phyloP scores from a whole-genome alignment of 2,329 filamentous ascomycete genomes.

The Fusarium sp. region DNA sequence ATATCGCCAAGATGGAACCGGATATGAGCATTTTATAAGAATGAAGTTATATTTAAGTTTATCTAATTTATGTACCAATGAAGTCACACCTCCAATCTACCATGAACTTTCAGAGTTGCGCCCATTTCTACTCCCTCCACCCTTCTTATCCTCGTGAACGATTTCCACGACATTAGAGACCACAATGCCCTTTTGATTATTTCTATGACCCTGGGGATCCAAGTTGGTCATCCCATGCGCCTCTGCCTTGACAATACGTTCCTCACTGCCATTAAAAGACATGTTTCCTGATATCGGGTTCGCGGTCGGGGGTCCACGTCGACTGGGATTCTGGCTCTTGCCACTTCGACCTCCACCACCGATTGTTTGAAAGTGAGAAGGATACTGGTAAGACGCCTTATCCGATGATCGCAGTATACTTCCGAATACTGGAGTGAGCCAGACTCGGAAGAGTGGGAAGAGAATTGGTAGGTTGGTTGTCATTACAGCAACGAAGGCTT shows the following conservation, averaged over 20 bases:
- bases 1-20: fast-evolving
- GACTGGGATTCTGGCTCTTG: constrained; percentile 46
- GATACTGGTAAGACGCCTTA: constrained; percentile 53
- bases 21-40: neutral
- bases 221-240: constrained; percentile 51
- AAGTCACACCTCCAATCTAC: neutral
- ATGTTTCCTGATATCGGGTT: constrained; percentile 53
- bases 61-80: neutral
- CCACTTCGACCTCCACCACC: constrained; percentile 52
- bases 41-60: neutral
- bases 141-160: constrained; percentile 39
- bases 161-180: constrained; percentile 58
- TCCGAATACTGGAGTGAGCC: constrained; percentile 51
- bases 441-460: constrained; percentile 57
- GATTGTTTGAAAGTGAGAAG: constrained; percentile 55
- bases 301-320: constrained; percentile 48
- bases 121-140: constrained; percentile 2
- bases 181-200: constrained; percentile 49
- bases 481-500: constrained; percentile 56
- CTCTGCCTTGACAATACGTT: constrained; percentile 58
- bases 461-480: constrained; percentile 57
- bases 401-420: constrained; percentile 50
- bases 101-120: constrained; percentile 20
- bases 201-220: constrained; percentile 21
- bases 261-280: constrained; percentile 54